These are phyloP conservation scores for Phalaenopsis aphrodite DNA, from an alignment of 106 monocot species.

Conservation along the genomic window DNA sequence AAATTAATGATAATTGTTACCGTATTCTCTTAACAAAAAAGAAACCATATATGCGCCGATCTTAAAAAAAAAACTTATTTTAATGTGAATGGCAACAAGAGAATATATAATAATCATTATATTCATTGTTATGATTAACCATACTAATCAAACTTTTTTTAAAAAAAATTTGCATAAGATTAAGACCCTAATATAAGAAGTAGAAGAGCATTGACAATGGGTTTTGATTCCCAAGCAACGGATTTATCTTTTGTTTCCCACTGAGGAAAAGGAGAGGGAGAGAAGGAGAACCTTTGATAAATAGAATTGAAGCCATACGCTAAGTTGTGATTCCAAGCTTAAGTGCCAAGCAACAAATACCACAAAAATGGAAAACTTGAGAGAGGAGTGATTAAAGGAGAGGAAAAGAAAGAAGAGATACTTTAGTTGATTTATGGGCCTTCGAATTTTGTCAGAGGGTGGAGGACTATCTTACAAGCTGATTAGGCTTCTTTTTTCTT, in stretches of 20 bases:
- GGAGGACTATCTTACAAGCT: no score
- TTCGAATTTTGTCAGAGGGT: no score
- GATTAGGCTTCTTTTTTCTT: no score
- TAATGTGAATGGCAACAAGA: background rate
- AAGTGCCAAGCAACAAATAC: conserved; percentile 24
- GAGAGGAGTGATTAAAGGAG: background rate
- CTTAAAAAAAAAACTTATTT: background rate
- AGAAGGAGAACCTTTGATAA: conserved; percentile 13
- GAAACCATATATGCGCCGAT: background rate
- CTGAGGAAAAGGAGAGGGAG: conserved; percentile 12
- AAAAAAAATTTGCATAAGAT: background rate
- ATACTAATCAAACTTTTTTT: conserved; percentile 9
- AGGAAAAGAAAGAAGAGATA: background rate
- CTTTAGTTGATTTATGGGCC: no score
- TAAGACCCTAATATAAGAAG: conserved; percentile 15
- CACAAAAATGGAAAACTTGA: background rate
- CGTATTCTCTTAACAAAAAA: background rate
- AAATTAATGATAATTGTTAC: background rate
- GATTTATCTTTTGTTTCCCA: conserved; percentile 38
- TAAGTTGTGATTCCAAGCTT: conserved; percentile 56
- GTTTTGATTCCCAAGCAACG: conserved; percentile 33
- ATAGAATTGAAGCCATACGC: conserved; percentile 9
- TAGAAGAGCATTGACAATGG: conserved; percentile 2
- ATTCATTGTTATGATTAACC: conserved; percentile 17
- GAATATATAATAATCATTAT: conserved; percentile 1